A percentile compares a stretch with the other conserved stretches of the same genome.
Conservation (phyloP, 2,329 filamentous ascomycete genomes). For the Furcasterigmium sp. region DNA sequence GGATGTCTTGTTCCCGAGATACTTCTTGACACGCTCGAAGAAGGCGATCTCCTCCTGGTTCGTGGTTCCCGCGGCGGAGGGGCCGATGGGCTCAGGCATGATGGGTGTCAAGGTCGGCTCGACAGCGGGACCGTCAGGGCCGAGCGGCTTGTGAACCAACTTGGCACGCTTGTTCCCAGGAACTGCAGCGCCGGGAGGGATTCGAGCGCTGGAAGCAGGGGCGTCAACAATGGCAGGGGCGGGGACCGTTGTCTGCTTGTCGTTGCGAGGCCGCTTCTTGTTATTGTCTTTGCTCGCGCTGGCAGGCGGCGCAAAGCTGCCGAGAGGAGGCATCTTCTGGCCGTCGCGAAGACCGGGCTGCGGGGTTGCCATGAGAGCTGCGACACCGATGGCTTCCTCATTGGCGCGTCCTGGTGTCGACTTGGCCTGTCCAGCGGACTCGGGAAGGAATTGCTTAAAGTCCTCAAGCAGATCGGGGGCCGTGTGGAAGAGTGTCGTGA, state of each 20-base stretch:
- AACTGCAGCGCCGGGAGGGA: constrained; percentile 17
- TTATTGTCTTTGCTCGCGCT: constrained; percentile 77
- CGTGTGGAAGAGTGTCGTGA: constrained; percentile 87
- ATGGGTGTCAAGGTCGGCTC: constrained; percentile 86
- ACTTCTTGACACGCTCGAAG: constrained; percentile 96
- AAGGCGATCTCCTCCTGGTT: constrained; percentile 83
- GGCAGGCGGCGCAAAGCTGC: constrained; percentile 80
- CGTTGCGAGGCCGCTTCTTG: constrained; percentile 73
- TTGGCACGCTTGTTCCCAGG: constrained; percentile 63
- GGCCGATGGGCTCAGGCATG: constrained; percentile 80
- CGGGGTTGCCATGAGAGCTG: constrained; percentile 47
- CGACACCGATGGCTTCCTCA: constrained; percentile 55
- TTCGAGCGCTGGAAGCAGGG: constrained; percentile 19
- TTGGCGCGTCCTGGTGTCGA: constrained; percentile 49
- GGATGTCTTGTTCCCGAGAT: constrained; percentile 82
- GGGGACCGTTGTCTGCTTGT: constrained; percentile 46
- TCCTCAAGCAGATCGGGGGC: constrained; percentile 94
- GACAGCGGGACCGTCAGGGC: constrained; percentile 55
- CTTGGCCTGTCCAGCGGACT: constrained; percentile 60
- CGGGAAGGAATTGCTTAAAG: constrained; percentile 96
- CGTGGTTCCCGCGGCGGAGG: constrained; percentile 66
- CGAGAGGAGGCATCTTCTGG: constrained; percentile 86
- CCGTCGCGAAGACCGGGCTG: constrained; percentile 50
- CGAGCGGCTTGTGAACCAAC: constrained; percentile 62
- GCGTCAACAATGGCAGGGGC: constrained; percentile 38